phyloP scores from a whole-genome alignment of 202 grass and related monocot genomes.

The Panicum virgatum region DNA sequence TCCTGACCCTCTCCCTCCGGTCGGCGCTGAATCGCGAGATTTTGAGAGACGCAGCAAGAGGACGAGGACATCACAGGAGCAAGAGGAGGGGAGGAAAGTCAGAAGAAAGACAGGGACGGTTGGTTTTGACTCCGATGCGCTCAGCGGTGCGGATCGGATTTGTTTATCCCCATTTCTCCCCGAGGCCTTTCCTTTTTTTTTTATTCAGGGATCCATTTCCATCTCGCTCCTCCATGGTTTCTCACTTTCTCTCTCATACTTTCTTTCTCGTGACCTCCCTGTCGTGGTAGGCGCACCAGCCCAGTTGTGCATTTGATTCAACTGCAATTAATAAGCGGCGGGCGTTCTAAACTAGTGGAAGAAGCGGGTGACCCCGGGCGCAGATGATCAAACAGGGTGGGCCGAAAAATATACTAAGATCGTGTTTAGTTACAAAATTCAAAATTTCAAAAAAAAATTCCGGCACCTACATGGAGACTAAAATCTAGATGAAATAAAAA shows the following conservation, averaged over 20 bases:
- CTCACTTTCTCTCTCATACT: background rate
- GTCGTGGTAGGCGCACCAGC: conserved; percentile 24
- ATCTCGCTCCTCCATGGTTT: no score
- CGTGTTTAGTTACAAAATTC: no score
- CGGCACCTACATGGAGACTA: no score
- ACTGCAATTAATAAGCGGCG: conserved; percentile 35
- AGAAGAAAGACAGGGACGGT: conserved; percentile 49
- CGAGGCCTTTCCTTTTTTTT: conserved; percentile 21
- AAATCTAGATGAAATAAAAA: no score
- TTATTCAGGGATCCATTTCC: background rate
- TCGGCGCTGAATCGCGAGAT: conserved; percentile 22
- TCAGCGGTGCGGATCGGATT: no score
- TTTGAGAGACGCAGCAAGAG: background rate
- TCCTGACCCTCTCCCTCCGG: background rate
- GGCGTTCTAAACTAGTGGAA: background rate
- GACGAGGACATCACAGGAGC: conserved; percentile 17
- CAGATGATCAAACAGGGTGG: background rate
- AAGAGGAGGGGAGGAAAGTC: conserved; percentile 49
- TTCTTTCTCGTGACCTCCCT: conserved; percentile 42
- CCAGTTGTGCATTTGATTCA: conserved; percentile 23
- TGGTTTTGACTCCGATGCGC: conserved; percentile 52
- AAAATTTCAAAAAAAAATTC: no score
- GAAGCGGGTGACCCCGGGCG: background rate
- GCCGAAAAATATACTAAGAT: background rate
- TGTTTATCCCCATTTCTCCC: no score